Evolutionary conservation across 805 yeast species (phyloP), one percentile per base, ranked within the genome.

Genomic region (Suhomyces faveliae): DNA sequence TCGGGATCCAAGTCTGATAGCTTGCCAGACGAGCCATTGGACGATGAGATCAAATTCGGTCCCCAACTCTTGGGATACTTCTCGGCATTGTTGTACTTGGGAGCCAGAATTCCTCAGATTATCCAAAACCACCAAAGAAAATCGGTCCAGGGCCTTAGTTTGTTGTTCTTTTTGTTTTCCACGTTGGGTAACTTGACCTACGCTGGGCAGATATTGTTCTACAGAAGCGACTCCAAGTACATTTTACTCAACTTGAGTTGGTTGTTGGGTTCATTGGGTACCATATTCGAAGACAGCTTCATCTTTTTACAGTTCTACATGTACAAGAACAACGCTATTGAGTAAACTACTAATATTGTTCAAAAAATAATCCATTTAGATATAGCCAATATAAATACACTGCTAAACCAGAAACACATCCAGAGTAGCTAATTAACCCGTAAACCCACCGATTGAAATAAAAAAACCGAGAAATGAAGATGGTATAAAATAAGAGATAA

Each of bases 121-220:
- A 69, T 79, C 48, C 95, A 87, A 61, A 92, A 92, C 67, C 80
- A 83, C 63, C 72, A 72, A 41, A 79, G 96, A 54, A 81, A 84
- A 58, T 86, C 96, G 4, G 90, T 90, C 47, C 78, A 81, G 48
- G 98, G 98, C 1, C 84, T 94, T 57, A 85, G 96, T 47, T 79
- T 92, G 52, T 78, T 89, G 45, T 87, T 87, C 66, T 86, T 87
- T 68, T 65, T 87, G 54, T 81, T 86, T 53, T 84, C 91, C 24
- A 78, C 86, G 8, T 68, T 85, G 57, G 95, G 94, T 15, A 87
- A 87, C 62, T 59, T 86, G 52, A 83, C 92, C 4, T 87, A 85
- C 57, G 87, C 90, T 19, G 78, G 81, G 42, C 90, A 86, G 61
- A 86, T 87, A 46, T 65, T 87, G 49, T 71, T 83, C 52, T 86